Conservation (phyloP, 225 moss, liverwort and hornwort species). For the Polytrichum commune region DNA sequence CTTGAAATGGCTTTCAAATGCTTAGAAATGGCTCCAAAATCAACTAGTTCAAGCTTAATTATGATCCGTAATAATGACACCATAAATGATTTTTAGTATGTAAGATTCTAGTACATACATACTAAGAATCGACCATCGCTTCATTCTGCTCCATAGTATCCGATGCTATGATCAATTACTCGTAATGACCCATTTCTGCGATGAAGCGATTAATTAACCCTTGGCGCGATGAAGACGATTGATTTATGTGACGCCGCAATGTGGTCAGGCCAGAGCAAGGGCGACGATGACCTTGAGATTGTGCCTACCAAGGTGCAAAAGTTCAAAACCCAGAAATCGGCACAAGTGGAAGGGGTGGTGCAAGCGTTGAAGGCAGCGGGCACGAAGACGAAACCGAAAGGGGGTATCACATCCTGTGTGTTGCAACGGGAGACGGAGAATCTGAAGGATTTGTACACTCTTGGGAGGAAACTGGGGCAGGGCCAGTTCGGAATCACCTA, state of each 20-base stretch:
- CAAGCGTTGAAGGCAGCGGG: slow-evolving; percentile 31
- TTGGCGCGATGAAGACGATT: background rate
- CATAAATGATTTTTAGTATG: background rate
- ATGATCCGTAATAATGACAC: background rate
- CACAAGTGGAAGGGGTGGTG: slow-evolving; percentile 44
- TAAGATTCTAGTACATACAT: background rate
- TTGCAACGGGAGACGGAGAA: slow-evolving; percentile 31
- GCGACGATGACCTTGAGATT: background rate
- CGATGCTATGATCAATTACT: background rate
- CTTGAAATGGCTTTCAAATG: background rate
- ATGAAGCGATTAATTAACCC: background rate
- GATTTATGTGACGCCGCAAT: background rate
- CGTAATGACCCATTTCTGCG: background rate
- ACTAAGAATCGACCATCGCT: no score
- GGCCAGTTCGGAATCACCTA: slow-evolving; percentile 42
- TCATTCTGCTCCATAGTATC: background rate
- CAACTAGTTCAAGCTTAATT: background rate
- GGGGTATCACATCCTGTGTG: slow-evolving; percentile 27
- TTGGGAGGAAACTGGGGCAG: slow-evolving; percentile 40
- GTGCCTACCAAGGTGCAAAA: background rate
- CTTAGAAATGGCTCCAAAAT: background rate
- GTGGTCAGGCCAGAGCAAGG: slow-evolving; percentile 5
- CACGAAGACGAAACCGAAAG: slow-evolving; percentile 8
- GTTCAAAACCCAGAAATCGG: slow-evolving; percentile 28
- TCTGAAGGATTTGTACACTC: slow-evolving; percentile 23